Evolutionary conservation across 2,329 filamentous ascomycete genomes (phyloP).

Genomic region (Xylaria sp.): DNA sequence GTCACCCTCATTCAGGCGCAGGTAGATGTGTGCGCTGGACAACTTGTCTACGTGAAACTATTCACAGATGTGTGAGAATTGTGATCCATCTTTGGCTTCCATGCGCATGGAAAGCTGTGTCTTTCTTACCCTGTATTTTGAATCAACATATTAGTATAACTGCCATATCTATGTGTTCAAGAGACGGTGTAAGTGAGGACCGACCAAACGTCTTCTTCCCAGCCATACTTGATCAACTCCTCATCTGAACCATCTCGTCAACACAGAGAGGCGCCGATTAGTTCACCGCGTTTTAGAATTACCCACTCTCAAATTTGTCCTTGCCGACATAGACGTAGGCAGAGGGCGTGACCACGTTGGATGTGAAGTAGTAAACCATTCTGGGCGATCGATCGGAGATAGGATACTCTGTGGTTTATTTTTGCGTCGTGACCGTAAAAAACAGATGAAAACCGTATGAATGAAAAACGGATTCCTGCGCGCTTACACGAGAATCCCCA

Average conservation of each 20-base stretch:
- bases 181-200: slow-evolving; percentile 23
- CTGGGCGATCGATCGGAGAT: background rate
- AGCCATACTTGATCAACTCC: slow-evolving; percentile 88
- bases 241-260: slow-evolving; percentile 60
- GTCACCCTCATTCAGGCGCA: slow-evolving; percentile 72
- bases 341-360: slow-evolving; percentile 71
- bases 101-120: slow-evolving; percentile 3
- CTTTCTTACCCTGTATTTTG: slow-evolving; percentile 24
- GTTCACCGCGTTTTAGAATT: slow-evolving; percentile 3
- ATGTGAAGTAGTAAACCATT: slow-evolving; percentile 97
- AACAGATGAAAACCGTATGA: background rate
- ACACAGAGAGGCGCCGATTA: slow-evolving; percentile 12
- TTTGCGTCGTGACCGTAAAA: background rate
- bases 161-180: background rate
- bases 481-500: background rate
- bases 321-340: slow-evolving; percentile 96
- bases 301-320: slow-evolving; percentile 95
- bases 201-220: slow-evolving; percentile 93
- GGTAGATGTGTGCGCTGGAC: slow-evolving; percentile 92
- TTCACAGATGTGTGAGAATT: slow-evolving; percentile 7
- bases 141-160: background rate
- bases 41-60: slow-evolving; percentile 98
- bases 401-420: background rate
- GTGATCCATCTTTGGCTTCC: background rate
- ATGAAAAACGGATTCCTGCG: background rate